Evolutionary conservation across 1,139 yeast species (phyloP).

Genomic region (Kurtzmaniella natalensis): DNA sequence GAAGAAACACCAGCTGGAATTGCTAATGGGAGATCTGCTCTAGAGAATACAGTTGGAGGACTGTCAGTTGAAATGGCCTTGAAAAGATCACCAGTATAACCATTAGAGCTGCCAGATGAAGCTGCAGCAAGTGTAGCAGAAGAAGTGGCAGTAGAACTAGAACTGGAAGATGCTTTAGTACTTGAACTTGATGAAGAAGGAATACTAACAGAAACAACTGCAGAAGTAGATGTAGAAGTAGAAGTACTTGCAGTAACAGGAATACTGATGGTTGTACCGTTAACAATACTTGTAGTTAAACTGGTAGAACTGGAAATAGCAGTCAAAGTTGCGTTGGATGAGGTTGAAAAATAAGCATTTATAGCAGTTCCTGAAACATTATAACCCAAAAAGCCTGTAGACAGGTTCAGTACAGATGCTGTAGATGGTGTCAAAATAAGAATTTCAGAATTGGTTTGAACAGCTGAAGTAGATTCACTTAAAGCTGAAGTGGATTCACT

Average conservation of each 20-base stretch:
- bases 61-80: conserved; percentile 41
- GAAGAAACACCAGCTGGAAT: conserved; percentile 45
- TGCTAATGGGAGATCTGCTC: conserved; percentile 47
- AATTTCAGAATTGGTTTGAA: neutral
- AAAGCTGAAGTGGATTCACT: too few species aligned
- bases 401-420: conserved; percentile 1
- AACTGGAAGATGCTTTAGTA: neutral
- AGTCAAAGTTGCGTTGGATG: neutral
- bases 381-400: too few species aligned
- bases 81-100: conserved; percentile 44
- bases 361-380: neutral
- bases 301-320: conserved; percentile 3
- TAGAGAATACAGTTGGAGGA: conserved; percentile 48
- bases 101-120: conserved; percentile 22
- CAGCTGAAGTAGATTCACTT: too few species aligned
- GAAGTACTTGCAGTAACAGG: conserved; percentile 1
- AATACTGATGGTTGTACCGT: too few species aligned
- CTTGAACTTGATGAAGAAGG: neutral
- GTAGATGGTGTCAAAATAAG: too few species aligned
- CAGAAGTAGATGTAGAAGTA: conserved; percentile 7
- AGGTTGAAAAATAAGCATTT: neutral
- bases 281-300: too few species aligned
- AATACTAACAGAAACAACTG: neutral
- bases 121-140: conserved; percentile 2
- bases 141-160: conserved; percentile 1